Conservation (phyloP, 805 yeast species). For the Debaryomyces prosopidis region DNA sequence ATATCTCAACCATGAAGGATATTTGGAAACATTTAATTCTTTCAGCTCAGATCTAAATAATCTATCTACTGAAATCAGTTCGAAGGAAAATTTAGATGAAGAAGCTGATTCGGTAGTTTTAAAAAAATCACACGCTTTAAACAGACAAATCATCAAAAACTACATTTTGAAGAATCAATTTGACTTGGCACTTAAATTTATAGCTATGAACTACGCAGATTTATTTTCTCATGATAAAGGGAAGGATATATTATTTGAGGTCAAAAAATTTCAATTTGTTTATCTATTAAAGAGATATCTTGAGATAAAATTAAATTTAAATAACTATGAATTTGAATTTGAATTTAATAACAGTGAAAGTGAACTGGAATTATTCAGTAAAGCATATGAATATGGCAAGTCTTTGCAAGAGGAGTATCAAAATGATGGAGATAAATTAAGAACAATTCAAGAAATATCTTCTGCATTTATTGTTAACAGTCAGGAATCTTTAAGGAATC, state of each 20-base stretch:
- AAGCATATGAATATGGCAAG: slow-evolving; percentile 19
- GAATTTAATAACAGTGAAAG: slow-evolving; percentile 10
- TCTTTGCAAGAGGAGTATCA: slow-evolving; percentile 17
- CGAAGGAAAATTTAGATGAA: slow-evolving; percentile 4
- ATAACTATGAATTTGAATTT: slow-evolving; percentile 1
- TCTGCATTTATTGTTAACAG: slow-evolving; percentile 23
- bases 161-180: slow-evolving; percentile 23
- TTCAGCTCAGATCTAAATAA: slow-evolving; percentile 31
- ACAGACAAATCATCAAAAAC: slow-evolving; percentile 24
- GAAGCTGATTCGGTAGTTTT: slow-evolving; percentile 11
- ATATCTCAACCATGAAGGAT: slow-evolving; percentile 41
- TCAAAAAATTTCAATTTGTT: slow-evolving; percentile 25
- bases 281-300: slow-evolving; percentile 21
- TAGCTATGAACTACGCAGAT: slow-evolving; percentile 18
- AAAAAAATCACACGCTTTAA: slow-evolving; percentile 21
- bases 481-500: slow-evolving; percentile 16
- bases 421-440: background rate
- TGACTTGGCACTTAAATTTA: slow-evolving; percentile 20
- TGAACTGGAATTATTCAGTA: slow-evolving; percentile 15
- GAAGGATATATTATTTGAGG: slow-evolving; percentile 21
- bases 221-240: slow-evolving; percentile 13
- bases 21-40: slow-evolving; percentile 33
- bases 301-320: slow-evolving; percentile 14
- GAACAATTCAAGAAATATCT: slow-evolving; percentile 19
- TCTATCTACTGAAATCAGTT: slow-evolving; percentile 15